Evolutionary conservation across 371 early-diverging fungal species (phyloP), one percentile per base, ranked within the genome.

Genomic region (Lichtheimia ramosa): DNA sequence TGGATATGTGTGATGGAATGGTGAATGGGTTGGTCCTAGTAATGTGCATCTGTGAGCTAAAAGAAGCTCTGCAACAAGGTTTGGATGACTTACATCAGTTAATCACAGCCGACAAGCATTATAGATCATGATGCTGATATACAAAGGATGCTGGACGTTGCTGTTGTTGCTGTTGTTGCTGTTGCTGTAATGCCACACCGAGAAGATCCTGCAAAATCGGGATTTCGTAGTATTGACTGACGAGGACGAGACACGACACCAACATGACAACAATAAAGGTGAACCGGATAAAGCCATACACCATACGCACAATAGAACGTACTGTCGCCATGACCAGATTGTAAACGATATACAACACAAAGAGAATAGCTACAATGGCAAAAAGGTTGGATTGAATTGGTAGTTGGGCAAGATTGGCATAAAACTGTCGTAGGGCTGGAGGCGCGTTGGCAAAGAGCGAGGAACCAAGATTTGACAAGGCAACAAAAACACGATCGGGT

Each of bases 221-320:
- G 18, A 61, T 34, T 12, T 60, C 48, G 24, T 48, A 55, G 41
- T 71, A 67, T 49, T 64, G 64, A 24, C 69, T 61, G n/a, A 69
- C 48, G 16, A 73, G 42, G 39, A 63, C 63, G 6, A 69, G 41
- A 1, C 65, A 21, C 5, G 53, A 58, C 2, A 58, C 65, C 18
- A 70, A 15, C 43, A 71, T 34, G 53, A 55, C 55, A 20, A 72
- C 54, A 41, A 77, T 64, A 18, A 74, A 59, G 39, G 64, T 69
- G 54, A 78, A 75, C 3, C 72, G 70, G 21, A 79, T 59, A 65
- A 79, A 79, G 5, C 70, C 70, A 56, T 61, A 70, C 3, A 72
- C 42, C n/a, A 75, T 41, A 24, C 75, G 62, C 23, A 68, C 68
- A 2, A 74, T 39, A 56, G 71, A 68, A 14, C 73, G 69, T 3